Base-by-base conservation (phyloP, 129 eudicot genomes). In the carrot (Daucus carota) region DNA sequence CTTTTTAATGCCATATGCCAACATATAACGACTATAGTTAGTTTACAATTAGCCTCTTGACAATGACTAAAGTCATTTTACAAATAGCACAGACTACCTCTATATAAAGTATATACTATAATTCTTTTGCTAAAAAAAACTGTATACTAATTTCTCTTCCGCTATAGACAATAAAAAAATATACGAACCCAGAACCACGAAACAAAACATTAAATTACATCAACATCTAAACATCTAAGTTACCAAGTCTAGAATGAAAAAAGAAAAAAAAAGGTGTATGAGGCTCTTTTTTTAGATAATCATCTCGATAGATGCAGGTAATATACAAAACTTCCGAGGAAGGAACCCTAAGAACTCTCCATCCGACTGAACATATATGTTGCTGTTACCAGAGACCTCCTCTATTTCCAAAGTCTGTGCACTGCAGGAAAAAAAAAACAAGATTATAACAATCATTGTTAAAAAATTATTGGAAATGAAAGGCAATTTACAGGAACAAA, bases 331-430 rank as follows among this genome's bases (percentile, higher is more conserved):
- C 75, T 91, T 94, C 68, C 86, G 85, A n/a, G 99, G 99, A 80
- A 94, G 99, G 76, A 91, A 94, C 28, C 99, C 99, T 43, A 94
- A 74, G 83, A 79, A 79, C 77, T 94, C 99, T 54, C 99, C 99
- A 83, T 94, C 99, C 24, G 97, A 89, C 83, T 94, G 97, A 77
- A 94, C 93, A 69, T 70, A 87, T 13, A 94, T 85, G 82, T 82
- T 80, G 79, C 75, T 74, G 70, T 78, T 80, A 59, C 85, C 81
- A 26, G 47, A 82, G 10, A 89, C 81, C 81, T 89, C 92, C 85
- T 89, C 99, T 31, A 94, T 90, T 82, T 91, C 96, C 15, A 94
- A 86, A 8, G 97, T 84, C 50, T 78, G 76, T 34, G 84, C 99
- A 46, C 99, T 94, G 85, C 86, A 80, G 59, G 62, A 78, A 70